Base-by-base conservation (phyloP, 257 asterid genomes). In the Ilex aquifolium region DNA sequence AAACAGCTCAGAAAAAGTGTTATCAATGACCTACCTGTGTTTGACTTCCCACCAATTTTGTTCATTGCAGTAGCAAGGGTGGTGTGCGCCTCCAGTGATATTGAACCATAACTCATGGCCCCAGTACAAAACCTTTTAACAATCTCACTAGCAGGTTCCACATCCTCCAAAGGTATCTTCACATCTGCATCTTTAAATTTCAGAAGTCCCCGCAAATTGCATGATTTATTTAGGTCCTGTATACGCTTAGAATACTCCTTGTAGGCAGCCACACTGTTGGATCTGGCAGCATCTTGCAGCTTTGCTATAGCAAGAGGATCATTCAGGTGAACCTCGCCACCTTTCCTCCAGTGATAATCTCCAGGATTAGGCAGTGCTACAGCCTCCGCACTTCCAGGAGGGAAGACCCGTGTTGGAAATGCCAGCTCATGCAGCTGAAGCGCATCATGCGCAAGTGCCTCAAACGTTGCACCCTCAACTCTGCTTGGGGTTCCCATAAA, bases 31-130 rank as follows among this genome's bases (percentile, higher is more conserved):
- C 39, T 82, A 89, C 99, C 99, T 66, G 99, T 90, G 61, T 93
- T 93, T 1, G 99, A 90, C 83, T 85, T 93, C 8, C 97, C 99
- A 59, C 99, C 99, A 54, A 93, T 78, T 63, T 72, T 83, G 79
- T 93, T 90, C 99, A 93, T 93, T 9, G 99, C 99, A 56, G 81
- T 72, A 49, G 99, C 99, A 72, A 93, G 95, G 61, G 99, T 87
- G 32, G 94, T 30, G 65, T 93, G 99, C 31, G 99, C 92, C 80
- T 93, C 99, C 77, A 93, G 70, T 32, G 99, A 93, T 69, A 93
- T 93, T 57, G 99, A 93, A 50, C 99, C 99, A 66, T 93, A 93
- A 74, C 99, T 90, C 97, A 93, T 93, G 44, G 97, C 99, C 57
- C 99, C 99, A 49, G 99, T 93, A 69, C 88, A 81, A 74, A 93